These are phyloP conservation scores for Hyaloscypha finlandica DNA, from an alignment of 495 filamentous ascomycete genomes.

Conservation along the genomic window DNA sequence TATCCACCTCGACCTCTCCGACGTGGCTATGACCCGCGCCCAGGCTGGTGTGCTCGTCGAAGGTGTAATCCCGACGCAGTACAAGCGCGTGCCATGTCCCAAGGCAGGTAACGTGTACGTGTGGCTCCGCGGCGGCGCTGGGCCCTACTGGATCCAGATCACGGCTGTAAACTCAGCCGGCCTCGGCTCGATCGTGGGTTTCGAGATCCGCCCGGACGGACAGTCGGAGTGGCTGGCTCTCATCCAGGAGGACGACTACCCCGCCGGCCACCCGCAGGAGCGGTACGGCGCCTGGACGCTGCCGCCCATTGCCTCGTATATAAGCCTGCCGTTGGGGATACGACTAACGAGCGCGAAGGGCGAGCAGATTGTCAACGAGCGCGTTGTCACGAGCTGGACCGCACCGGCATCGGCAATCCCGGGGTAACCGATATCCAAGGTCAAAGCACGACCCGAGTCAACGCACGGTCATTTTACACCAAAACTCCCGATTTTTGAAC, in stretches of 20 bases:
- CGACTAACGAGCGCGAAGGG: background rate
- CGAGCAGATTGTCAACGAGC: background rate
- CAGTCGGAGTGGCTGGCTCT: background rate
- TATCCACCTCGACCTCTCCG: conserved; percentile 2
- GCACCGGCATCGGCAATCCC: background rate
- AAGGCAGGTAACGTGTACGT: background rate
- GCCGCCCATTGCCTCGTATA: background rate
- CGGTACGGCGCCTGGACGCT: background rate
- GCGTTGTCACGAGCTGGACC: background rate
- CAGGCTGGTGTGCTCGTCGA: background rate
- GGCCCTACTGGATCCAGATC: background rate
- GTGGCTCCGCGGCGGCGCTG: background rate
- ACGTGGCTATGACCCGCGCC: background rate
- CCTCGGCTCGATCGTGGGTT: background rate
- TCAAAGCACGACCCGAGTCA: too few relatives aligned
- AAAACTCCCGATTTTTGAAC: too few relatives aligned
- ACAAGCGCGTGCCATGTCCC: background rate
- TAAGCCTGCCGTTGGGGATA: background rate
- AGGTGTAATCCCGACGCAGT: background rate
- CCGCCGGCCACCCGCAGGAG: background rate
- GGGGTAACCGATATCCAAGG: too few relatives aligned
- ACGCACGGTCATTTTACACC: too few relatives aligned
- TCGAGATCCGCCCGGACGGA: background rate
- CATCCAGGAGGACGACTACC: conserved; percentile 2
- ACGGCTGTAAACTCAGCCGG: background rate